Base-by-base conservation (phyloP, 2,329 filamentous ascomycete genomes). In the Alternaria solani region DNA sequence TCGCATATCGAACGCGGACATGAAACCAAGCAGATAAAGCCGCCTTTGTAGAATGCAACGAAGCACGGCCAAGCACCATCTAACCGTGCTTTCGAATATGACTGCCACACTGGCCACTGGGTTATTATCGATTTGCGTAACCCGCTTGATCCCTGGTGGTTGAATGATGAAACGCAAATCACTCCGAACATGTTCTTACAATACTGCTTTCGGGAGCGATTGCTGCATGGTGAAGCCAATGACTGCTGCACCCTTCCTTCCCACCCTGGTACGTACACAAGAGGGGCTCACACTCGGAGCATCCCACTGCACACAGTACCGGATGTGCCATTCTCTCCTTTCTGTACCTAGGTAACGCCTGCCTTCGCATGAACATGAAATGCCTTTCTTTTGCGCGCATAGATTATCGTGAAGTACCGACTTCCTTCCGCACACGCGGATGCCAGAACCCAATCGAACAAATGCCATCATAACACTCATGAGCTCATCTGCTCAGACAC, bases 11-110 rank as follows among this genome's bases (percentile, higher is more conserved):
- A 52, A 44, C 25, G 26, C 28, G 43, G 20, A 28, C 23, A 16
- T 57, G 55, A 57, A 52, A 57, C 55, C 46, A 36, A 38, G 46
- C 46, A 36, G 46, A 49, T 25, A 49, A 36, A 49, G 46, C 20
- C 34, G 46, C 39, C 55, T 51, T 57, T 57, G 55, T 57, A 51
- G 23, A 51, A 46, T 52, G 52, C 30, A 57, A 57, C 25, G 48
- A 49, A 49, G 46, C 46, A 49, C 46, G 46, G 46, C 38, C 23
- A 20, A 52, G 38, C 39, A 44, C 30, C 23, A n/a, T 28, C 38
- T 52, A 51, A 11, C 47, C 47, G 49, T 51, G 32, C 49, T 51
- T 51, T 41, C 46, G 30, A 49, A 49, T 30, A 38, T 25, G 25
- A 38, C 23, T 30, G 38, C 30, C 32, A 49, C 46, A 49, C 46